Evolutionary conservation across 139 green algal species (phyloP), one percentile per base, ranked within the genome.

Genomic region (Chlorella sp.): DNA sequence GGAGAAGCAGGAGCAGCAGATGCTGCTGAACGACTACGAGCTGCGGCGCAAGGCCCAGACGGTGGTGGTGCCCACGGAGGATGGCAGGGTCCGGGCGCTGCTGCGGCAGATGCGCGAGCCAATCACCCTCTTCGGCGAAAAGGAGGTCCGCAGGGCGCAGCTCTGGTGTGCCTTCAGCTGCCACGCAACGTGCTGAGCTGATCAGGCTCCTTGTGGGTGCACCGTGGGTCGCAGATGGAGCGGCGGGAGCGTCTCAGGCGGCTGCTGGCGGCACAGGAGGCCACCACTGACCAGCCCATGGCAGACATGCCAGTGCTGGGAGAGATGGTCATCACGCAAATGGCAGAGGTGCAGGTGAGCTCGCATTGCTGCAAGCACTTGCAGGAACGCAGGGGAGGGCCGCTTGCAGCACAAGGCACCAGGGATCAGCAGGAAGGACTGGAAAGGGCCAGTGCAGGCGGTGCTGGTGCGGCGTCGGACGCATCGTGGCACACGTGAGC

Each of bases 91-190:
- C 3, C 74, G 88, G 4, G 27, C 62, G 30, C 78, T 89, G 73
- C 91, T 99, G 78, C 86, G 95, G 17, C 69, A 82, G 65, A 72
- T 97, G 67, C 85, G 62, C 0, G 86, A 98, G 82, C 95, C 95
- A 35, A 80, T 98, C 79, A 98, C 94, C 2, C 85, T 99, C 23
- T 99, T 98, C 81, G 95, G 94, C 10, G 95, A 99, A 86, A 70
- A 80, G 2, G 85, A 95, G 87, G 89, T 96, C 72, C 22, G 82
- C 1, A 49, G n/a, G n/a, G n/a, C n/a, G n/a, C n/a, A n/a, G n/a
- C n/a, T n/a, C n/a, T n/a, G n/a, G n/a, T n/a, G n/a, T n/a, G n/a
- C n/a, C n/a, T n/a, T n/a, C n/a, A n/a, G n/a, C n/a, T n/a, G n/a
- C n/a, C n/a, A n/a, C n/a, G n/a, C n/a, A n/a, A n/a, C n/a, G n/a